These are phyloP conservation scores for Gloeostereum incarnatum DNA, from an alignment of 768 basidiomycete genomes.

Conservation along the genomic window DNA sequence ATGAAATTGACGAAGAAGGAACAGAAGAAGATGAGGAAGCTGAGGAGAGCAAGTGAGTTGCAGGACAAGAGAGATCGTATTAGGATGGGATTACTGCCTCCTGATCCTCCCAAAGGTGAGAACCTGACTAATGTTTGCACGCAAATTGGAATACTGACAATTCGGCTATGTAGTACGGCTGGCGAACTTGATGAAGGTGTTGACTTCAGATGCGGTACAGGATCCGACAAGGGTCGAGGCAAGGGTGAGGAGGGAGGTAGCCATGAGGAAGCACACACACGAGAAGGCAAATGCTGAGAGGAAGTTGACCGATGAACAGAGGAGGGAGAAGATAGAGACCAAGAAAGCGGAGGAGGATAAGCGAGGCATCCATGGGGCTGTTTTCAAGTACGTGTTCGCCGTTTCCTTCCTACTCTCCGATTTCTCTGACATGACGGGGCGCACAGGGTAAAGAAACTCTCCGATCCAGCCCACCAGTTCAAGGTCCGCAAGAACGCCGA, in stretches of 20 bases:
- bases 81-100: slow-evolving; percentile 92
- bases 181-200: slow-evolving; percentile 94
- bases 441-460: slow-evolving; percentile 70
- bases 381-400: slow-evolving; percentile 71
- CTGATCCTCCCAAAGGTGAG: slow-evolving; percentile 89
- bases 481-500: slow-evolving; percentile 97
- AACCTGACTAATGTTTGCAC: background rate
- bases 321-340: slow-evolving; percentile 75
- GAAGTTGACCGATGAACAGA: slow-evolving; percentile 86
- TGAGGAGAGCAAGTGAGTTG: slow-evolving; percentile 77
- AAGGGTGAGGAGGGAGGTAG: slow-evolving; percentile 87
- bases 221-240: slow-evolving; percentile 98
- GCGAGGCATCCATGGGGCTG: slow-evolving; percentile 72
- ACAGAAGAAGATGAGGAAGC: slow-evolving; percentile 95
- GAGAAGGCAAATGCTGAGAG: slow-evolving; percentile 92
- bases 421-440: slow-evolving; percentile 2
- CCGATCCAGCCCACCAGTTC: slow-evolving; percentile 91
- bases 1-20: slow-evolving; percentile 95
- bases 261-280: slow-evolving; percentile 79
- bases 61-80: slow-evolving; percentile 94
- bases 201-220: slow-evolving; percentile 93
- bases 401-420: slow-evolving; percentile 1
- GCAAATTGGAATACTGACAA: slow-evolving; percentile 6
- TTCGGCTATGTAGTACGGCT: slow-evolving; percentile 63
- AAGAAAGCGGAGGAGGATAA: slow-evolving; percentile 87